phyloP scores from a whole-genome alignment of 441 rosid species.

The Daphne laureola region DNA sequence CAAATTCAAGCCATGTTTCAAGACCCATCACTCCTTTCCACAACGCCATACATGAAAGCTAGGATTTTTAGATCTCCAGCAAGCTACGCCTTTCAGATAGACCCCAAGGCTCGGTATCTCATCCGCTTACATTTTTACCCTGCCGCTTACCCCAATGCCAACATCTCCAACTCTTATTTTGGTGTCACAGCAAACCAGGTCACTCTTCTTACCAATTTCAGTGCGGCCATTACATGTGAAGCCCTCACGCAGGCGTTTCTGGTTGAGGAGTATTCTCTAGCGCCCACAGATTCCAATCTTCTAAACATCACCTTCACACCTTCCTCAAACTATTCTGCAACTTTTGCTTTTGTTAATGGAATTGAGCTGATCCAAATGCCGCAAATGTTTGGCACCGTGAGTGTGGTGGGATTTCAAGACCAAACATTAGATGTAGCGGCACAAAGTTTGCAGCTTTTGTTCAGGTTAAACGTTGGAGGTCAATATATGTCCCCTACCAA shows the following conservation, averaged over 20 bases:
- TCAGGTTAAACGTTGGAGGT: constrained; percentile 50
- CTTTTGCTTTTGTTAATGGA: constrained; percentile 55
- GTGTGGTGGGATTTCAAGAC: constrained; percentile 31
- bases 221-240: constrained; percentile 43
- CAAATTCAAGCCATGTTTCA: constrained; percentile 14
- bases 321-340: constrained; percentile 20
- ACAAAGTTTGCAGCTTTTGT: constrained; percentile 38
- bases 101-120: constrained; percentile 24
- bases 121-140: constrained; percentile 52
- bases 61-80: constrained; percentile 43
- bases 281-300: constrained; percentile 19
- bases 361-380: constrained; percentile 45
- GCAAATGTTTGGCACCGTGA: constrained; percentile 32
- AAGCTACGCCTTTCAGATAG: constrained; percentile 32
- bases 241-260: constrained; percentile 48
- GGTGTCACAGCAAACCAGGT: constrained; percentile 30
- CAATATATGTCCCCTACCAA: constrained; percentile 30
- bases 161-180: constrained; percentile 38
- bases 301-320: constrained; percentile 42
- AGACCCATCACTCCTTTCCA: constrained; percentile 43
- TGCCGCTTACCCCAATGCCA: constrained; percentile 23
- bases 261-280: constrained; percentile 40
- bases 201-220: constrained; percentile 44
- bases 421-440: constrained; percentile 14
- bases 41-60: constrained; percentile 50